Evolutionary conservation across 495 filamentous ascomycete genomes (phyloP).

Genomic region (Lichenothelia convexa): DNA sequence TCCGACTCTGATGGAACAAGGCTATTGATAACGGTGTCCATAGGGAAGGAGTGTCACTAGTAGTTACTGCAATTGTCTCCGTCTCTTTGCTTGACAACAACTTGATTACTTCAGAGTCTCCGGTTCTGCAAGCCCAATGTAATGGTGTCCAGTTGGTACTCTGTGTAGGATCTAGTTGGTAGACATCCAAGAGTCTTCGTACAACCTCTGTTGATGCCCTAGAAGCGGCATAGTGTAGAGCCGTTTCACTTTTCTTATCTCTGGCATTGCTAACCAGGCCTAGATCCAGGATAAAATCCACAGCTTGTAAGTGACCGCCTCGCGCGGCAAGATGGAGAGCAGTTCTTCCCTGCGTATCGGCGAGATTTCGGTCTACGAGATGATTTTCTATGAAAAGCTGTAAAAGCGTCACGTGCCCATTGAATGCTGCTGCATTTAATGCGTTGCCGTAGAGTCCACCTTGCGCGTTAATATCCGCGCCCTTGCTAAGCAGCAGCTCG

Average conservation of each 20-base stretch:
- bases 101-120: not conserved
- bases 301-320: not conserved
- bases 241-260: not conserved
- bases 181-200: not conserved
- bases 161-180: not conserved
- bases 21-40: not conserved
- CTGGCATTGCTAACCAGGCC: not conserved
- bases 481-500: constrained; percentile 3
- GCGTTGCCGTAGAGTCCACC: constrained; percentile 1
- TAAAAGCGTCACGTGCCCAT: constrained; percentile 3
- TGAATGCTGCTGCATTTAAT: constrained; percentile 3
- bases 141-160: not conserved
- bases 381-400: constrained; percentile 1
- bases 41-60: not conserved
- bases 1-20: not conserved
- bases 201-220: constrained; percentile 1
- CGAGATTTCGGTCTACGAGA: not conserved
- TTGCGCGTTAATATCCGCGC: constrained; percentile 4
- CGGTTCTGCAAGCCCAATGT: constrained; percentile 1
- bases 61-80: not conserved
- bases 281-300: not conserved
- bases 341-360: not conserved
- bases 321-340: constrained; percentile 1
- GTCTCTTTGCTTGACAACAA: not conserved
- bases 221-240: constrained; percentile 2